Base-by-base conservation (phyloP, 1,284 basidiomycete species). In the Ustilago curta region DNA sequence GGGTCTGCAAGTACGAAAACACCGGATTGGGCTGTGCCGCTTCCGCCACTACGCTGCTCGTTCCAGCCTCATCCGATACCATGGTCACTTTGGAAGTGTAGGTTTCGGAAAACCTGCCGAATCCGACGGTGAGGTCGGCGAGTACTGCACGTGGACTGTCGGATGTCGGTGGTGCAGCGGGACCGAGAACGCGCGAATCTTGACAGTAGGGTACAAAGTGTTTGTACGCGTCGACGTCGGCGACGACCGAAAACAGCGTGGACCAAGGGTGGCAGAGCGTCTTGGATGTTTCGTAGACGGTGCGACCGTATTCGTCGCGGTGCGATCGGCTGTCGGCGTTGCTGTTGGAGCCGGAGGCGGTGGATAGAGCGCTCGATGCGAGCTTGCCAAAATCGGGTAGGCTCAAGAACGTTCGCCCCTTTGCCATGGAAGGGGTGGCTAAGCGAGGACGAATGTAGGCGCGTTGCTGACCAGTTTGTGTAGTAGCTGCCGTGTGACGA, bases 131-230 rank as follows among this genome's bases (percentile, higher is more conserved):
- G 62, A 98, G 87, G 83, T 97, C 93, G 9, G 92, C 95, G 43
- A 94, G 51, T 3, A 79, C 56, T 25, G 50, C 55, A 4, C 27
- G 29, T 3, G 59, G n/a, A 4, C 42, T 7, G 1, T 35, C 21
- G 0, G 19, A 21, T 18, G 6, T 32, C 8, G 54, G 7, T 6
- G 42, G 14, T 5, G 45, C 37, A 4, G 65, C 50, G 12, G 63
- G 40, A 47, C 70, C 48, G 55, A 95, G 86, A 45, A 97, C 89
- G 25, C 89, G 90, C 2, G 94, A 93, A 31, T 87, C 86, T 18
- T 89, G 90, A 86, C 95, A 97, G 85, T 94, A 97, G 0, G 96
- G 96, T 50, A 99, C 87, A 83, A 97, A 99, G 53, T 87, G 87
- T 12, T 91, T 88, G 85, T 98, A 99, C 5, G 92, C 91, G 8